phyloP scores from a whole-genome alignment of 202 grass and related monocot species.

The Hordeum pubiflorum region DNA sequence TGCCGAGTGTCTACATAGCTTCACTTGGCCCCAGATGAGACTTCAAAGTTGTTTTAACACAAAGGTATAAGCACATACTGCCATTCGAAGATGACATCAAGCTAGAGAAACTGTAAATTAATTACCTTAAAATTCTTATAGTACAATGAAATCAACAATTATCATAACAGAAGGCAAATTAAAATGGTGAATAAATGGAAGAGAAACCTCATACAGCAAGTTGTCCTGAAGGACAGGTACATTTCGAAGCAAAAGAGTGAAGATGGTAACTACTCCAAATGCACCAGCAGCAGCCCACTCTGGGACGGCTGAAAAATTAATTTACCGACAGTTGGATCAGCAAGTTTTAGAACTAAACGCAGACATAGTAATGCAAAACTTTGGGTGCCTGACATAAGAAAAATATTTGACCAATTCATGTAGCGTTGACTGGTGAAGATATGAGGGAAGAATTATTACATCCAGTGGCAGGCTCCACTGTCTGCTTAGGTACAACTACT shows the following conservation, averaged over 20 bases:
- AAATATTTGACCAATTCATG: neutral
- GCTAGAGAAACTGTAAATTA: neutral
- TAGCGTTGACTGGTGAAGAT: neutral
- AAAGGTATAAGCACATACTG: neutral
- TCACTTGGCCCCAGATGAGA: neutral
- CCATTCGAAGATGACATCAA: neutral
- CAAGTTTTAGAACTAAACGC: neutral
- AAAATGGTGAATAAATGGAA: slow-evolving; percentile 42
- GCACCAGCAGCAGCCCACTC: slow-evolving; percentile 87
- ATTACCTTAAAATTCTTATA: neutral
- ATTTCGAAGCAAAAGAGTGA: slow-evolving; percentile 91
- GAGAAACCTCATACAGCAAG: slow-evolving; percentile 95
- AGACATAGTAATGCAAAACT: neutral
- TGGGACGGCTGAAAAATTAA: slow-evolving; percentile 58
- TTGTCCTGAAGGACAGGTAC: slow-evolving; percentile 85
- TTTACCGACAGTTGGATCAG: slow-evolving; percentile 9
- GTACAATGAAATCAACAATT: neutral
- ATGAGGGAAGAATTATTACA: slow-evolving; percentile 33
- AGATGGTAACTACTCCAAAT: slow-evolving; percentile 82
- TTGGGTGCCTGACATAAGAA: neutral
- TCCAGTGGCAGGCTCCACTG: slow-evolving; percentile 62
- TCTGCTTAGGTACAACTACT: slow-evolving; percentile 73
- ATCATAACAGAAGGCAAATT: neutral
- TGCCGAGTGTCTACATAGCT: neutral
- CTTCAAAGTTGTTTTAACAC: neutral